Percentiles rank a stretch among this genome's conserved stretches.
These are phyloP conservation scores for Sporothrix mexicana DNA, from an alignment of 2,329 filamentous ascomycete genomes.

Conservation along the genomic window DNA sequence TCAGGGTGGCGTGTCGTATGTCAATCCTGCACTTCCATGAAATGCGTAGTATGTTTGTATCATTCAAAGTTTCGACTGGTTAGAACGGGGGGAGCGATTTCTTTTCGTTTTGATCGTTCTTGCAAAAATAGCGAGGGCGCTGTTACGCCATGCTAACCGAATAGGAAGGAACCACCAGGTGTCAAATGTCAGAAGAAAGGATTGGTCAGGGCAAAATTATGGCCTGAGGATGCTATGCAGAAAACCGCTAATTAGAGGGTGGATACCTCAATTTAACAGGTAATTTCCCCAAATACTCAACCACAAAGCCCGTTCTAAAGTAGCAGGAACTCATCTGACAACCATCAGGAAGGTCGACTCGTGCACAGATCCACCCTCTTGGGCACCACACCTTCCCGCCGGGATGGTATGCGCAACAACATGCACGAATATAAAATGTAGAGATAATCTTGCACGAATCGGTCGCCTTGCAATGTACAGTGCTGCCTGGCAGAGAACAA, in stretches of 20 bases:
- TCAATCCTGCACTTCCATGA: constrained; percentile 10
- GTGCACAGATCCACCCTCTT: constrained; percentile 22
- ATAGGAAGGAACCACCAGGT: constrained; percentile 15
- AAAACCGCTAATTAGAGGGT: constrained; percentile 15
- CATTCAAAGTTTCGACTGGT: constrained; percentile 16
- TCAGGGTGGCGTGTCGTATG: constrained; percentile 17
- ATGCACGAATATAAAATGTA: constrained; percentile 19
- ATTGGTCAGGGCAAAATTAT: constrained; percentile 16
- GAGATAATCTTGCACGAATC: constrained; percentile 17
- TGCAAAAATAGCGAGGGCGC: constrained; percentile 20
- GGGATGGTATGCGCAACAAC: constrained; percentile 19
- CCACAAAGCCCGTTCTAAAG: constrained; percentile 18
- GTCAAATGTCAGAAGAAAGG: constrained; percentile 19
- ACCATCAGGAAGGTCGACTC: constrained; percentile 22
- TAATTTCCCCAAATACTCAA: constrained; percentile 20
- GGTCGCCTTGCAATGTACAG: constrained; percentile 15
- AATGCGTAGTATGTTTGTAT: constrained; percentile 20
- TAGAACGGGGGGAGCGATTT: constrained; percentile 15
- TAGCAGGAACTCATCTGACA: constrained; percentile 21
- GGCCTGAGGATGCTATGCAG: constrained; percentile 16
- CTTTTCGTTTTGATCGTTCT: constrained; percentile 18
- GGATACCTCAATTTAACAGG: constrained; percentile 13
- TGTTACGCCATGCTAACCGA: constrained; percentile 12
- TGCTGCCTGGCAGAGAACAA: constrained; percentile 20
- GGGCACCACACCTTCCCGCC: constrained; percentile 19